These are phyloP conservation scores for Leccinum pachyderme DNA, from an alignment of 1,284 basidiomycete species.

Conservation along the genomic window DNA sequence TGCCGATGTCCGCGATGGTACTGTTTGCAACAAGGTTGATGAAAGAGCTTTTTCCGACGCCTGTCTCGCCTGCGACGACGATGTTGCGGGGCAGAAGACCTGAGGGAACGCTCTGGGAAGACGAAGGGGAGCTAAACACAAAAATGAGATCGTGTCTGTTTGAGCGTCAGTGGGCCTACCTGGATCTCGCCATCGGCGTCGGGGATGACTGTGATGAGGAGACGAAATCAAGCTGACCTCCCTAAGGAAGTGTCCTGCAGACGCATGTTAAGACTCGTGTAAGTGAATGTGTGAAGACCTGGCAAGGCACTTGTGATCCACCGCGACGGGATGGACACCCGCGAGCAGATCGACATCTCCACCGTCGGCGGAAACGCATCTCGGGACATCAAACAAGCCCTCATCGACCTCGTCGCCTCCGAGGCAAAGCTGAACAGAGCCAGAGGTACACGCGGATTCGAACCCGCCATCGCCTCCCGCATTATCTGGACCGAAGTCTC, in stretches of 20 bases:
- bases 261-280: background rate
- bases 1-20: slow-evolving; percentile 15
- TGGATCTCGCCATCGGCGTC: slow-evolving; percentile 12
- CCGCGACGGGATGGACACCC: slow-evolving; percentile 9
- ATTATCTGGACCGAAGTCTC: slow-evolving; percentile 37
- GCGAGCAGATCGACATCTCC: slow-evolving; percentile 18
- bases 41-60: slow-evolving; percentile 31
- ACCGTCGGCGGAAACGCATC: slow-evolving; percentile 28
- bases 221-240: background rate
- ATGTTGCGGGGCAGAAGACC: slow-evolving; percentile 21
- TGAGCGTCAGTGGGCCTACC: slow-evolving; percentile 1
- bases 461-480: slow-evolving; percentile 21
- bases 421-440: slow-evolving; percentile 2
- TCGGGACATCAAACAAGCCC: slow-evolving; percentile 23
- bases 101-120: background rate
- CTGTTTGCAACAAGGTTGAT: slow-evolving; percentile 25
- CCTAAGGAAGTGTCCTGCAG: background rate
- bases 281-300: no score
- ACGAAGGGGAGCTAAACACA: background rate
- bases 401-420: slow-evolving; percentile 19
- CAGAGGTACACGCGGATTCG: slow-evolving; percentile 22
- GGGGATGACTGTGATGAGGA: background rate
- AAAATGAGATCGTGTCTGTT: background rate
- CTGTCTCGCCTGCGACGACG: slow-evolving; percentile 27
- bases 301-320: background rate